These are phyloP conservation scores for Apiosordaria backusii DNA, from an alignment of 495 filamentous ascomycete genomes.

Conservation along the genomic window DNA sequence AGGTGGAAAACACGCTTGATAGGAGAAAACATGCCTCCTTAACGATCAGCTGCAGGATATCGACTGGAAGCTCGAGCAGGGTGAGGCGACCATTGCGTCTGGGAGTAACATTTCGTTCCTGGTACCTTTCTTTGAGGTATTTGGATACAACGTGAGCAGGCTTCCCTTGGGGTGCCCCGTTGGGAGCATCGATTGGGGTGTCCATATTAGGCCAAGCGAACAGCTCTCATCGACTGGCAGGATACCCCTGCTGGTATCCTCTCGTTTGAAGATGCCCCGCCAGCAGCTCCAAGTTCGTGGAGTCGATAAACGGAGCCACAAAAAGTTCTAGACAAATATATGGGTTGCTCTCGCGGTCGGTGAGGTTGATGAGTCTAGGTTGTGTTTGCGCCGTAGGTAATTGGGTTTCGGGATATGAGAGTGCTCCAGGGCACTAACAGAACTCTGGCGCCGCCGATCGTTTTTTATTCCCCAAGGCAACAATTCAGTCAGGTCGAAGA, in stretches of 20 bases:
- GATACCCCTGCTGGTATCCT: constrained; percentile 9
- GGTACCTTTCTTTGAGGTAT: constrained; percentile 41
- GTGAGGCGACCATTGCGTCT: constrained; percentile 37
- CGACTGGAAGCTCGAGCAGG: constrained; percentile 79
- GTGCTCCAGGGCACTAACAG: not conserved
- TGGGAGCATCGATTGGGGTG: constrained; percentile 2
- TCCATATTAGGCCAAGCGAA: constrained; percentile 12
- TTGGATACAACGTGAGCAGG: constrained; percentile 20
- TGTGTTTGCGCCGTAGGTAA: not conserved
- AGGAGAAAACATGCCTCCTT: constrained; percentile 63
- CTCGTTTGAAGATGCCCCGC: not conserved
- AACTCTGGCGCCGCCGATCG: not conserved
- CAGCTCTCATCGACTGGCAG: constrained; percentile 11
- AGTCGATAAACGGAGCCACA: not conserved
- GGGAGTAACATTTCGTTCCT: constrained; percentile 36
- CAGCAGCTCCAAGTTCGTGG: not conserved
- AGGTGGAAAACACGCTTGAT: constrained; percentile 5
- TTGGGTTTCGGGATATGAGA: not conserved
- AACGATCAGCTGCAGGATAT: constrained; percentile 82
- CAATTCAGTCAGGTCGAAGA: not conserved
- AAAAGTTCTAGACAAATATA: not conserved
- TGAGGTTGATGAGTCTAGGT: not conserved
- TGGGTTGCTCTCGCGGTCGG: not conserved
- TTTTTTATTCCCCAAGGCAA: not conserved
- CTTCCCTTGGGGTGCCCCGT: constrained; percentile 8